Conservation (phyloP, 1,139 yeast genomes). For the Protomyces macrosporus region DNA sequence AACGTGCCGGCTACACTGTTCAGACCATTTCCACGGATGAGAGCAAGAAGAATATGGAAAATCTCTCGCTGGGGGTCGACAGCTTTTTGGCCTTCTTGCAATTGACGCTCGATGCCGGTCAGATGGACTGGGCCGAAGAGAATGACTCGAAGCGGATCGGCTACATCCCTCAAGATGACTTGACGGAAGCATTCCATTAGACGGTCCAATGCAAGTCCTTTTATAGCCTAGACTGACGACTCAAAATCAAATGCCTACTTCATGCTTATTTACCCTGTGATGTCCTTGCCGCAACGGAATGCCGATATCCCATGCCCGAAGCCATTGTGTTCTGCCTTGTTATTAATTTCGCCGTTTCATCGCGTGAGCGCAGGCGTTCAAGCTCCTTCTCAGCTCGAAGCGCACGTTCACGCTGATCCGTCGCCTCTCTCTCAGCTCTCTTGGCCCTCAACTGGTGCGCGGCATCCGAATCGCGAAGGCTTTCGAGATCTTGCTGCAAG, state of each 20-base stretch:
- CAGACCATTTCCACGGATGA: not conserved
- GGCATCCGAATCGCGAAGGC: slow-evolving; percentile 33
- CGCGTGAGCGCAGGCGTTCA: slow-evolving; percentile 13
- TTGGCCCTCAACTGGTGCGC: slow-evolving; percentile 13
- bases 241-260: too few species aligned
- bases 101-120: not conserved
- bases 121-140: not conserved
- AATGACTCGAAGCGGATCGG: not conserved
- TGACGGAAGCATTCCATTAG: too few species aligned
- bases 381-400: slow-evolving; percentile 24
- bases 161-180: not conserved
- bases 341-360: not conserved
- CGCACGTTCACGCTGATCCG: slow-evolving; percentile 23
- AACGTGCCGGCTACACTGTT: not conserved
- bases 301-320: not conserved
- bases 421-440: slow-evolving; percentile 18
- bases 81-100: not conserved
- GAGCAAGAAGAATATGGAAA: not conserved
- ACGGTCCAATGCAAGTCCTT: too few species aligned
- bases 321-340: not conserved
- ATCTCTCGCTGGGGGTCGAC: not conserved
- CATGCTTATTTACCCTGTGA: too few species aligned
- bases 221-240: too few species aligned
- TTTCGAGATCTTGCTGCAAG: slow-evolving; percentile 42
- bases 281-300: too few species aligned